These are phyloP conservation scores for Cenchrus fungigraminus DNA, from an alignment of 176 grass and related monocot species.

Conservation along the genomic window DNA sequence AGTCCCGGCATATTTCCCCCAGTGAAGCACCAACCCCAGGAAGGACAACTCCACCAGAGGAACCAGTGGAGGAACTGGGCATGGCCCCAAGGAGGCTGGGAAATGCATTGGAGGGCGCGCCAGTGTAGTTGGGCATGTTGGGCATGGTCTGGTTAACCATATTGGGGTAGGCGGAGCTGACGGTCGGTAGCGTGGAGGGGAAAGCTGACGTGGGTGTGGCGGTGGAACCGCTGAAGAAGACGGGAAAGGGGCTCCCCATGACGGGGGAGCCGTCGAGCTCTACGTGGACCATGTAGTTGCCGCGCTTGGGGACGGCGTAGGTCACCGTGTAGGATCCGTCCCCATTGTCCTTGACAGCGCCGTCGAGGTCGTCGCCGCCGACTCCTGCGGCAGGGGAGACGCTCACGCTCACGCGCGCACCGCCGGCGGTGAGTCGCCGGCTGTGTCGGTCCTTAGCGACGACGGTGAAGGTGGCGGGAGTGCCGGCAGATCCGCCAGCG, in stretches of 20 bases:
- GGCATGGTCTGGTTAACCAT: constrained; percentile 99
- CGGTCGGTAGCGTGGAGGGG: not conserved
- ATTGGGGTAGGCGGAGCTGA: constrained; percentile 56
- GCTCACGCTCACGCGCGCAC: constrained; percentile 58
- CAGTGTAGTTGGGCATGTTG: constrained; percentile 95
- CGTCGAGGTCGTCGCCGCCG: constrained; percentile 69
- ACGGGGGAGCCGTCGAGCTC: constrained; percentile 68
- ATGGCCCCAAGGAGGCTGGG: constrained; percentile 63
- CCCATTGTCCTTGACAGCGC: constrained; percentile 72
- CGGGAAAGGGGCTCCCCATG: constrained; percentile 93
- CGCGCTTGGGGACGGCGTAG: constrained; percentile 81
- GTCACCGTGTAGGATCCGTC: constrained; percentile 83
- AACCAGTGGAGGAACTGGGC: constrained; percentile 48
- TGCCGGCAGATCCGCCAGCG: constrained; percentile 58
- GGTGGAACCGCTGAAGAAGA: constrained; percentile 78
- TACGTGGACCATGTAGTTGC: constrained; percentile 90
- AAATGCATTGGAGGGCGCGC: constrained; percentile 59
- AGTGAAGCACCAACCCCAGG: constrained; percentile 77
- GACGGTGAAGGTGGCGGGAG: constrained; percentile 66
- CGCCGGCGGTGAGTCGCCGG: constrained; percentile 57
- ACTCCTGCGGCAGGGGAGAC: constrained; percentile 65
- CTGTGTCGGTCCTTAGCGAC: constrained; percentile 68
- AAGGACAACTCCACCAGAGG: constrained; percentile 73
- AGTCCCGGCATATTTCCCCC: constrained; percentile 87
- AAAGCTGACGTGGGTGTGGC: constrained; percentile 32